Conservation (phyloP, 106 monocot genomes). For the Alisma plantagoaquatica region DNA sequence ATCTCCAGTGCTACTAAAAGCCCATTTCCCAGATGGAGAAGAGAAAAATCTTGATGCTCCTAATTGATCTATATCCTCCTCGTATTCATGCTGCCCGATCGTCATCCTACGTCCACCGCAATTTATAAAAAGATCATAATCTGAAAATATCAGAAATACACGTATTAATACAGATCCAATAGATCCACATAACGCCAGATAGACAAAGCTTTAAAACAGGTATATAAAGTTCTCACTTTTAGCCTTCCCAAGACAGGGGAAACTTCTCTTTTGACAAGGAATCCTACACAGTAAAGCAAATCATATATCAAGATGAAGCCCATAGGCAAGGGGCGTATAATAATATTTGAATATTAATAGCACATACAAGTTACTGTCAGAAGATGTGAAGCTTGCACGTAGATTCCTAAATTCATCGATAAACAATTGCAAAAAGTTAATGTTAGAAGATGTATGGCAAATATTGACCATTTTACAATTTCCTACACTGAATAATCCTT, state of each 20-base stretch:
- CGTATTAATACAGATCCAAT: neutral
- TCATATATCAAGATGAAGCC: neutral
- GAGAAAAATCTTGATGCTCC: conserved; percentile 29
- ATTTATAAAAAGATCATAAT: conserved; percentile 54
- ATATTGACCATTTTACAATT: no score
- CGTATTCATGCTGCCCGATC: conserved; percentile 27
- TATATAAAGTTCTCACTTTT: conserved; percentile 23
- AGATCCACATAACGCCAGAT: no score
- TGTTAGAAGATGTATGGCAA: no score
- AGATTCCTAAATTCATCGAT: conserved; percentile 5
- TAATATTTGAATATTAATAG: no score
- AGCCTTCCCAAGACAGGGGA: conserved; percentile 32
- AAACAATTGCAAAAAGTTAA: no score
- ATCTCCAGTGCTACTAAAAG: conserved; percentile 50
- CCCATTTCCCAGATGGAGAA: conserved; percentile 35
- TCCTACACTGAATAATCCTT: neutral
- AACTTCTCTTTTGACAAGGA: conserved; percentile 28
- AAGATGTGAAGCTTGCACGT: conserved; percentile 1
- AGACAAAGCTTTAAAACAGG: neutral
- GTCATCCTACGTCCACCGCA: conserved; percentile 47
- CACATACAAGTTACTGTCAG: no score
- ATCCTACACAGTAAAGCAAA: conserved; percentile 30
- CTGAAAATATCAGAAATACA: conserved; percentile 31
- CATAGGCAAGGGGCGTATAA: neutral
- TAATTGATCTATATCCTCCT: conserved; percentile 24